A percentile compares a stretch with the other conserved stretches of the same genome.
phyloP scores from a whole-genome alignment of 1,284 basidiomycete genomes.

The Ganoderma multipileum region DNA sequence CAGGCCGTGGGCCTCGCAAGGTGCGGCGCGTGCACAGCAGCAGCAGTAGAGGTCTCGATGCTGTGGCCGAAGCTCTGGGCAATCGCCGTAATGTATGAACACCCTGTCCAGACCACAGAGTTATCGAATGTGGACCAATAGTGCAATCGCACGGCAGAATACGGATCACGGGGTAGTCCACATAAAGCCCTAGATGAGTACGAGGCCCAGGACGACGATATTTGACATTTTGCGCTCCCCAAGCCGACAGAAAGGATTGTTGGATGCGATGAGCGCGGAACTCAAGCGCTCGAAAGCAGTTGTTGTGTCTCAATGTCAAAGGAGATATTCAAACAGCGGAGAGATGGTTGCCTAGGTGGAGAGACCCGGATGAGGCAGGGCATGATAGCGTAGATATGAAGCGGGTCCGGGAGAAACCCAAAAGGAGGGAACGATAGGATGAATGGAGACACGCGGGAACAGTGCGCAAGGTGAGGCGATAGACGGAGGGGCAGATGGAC shows the following conservation, averaged over 20 bases:
- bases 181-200: slow-evolving; percentile 15
- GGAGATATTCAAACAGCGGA: slow-evolving; percentile 9
- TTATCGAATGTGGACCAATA: background rate
- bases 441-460: slow-evolving; percentile 18
- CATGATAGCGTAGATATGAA: slow-evolving; percentile 5
- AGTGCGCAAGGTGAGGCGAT: slow-evolving; percentile 14
- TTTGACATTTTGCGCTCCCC: slow-evolving; percentile 12
- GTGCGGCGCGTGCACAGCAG: slow-evolving; percentile 7
- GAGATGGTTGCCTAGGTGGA: slow-evolving; percentile 24
- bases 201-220: slow-evolving; percentile 8
- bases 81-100: slow-evolving; percentile 8
- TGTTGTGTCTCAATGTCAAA: slow-evolving; percentile 8
- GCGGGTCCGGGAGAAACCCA: slow-evolving; percentile 6
- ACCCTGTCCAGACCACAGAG: slow-evolving; percentile 12
- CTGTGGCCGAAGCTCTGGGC: slow-evolving; percentile 13
- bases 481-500: slow-evolving; percentile 11
- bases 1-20: background rate
- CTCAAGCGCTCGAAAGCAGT: background rate
- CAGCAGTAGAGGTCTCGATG: background rate
- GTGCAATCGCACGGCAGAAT: slow-evolving; percentile 7
- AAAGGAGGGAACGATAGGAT: slow-evolving; percentile 6
- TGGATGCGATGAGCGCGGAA: slow-evolving; percentile 17
- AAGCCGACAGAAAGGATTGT: background rate
- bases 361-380: background rate
- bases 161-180: slow-evolving; percentile 22